These are phyloP conservation scores for Postia placenta DNA, from an alignment of 768 basidiomycete genomes.

Conservation along the genomic window DNA sequence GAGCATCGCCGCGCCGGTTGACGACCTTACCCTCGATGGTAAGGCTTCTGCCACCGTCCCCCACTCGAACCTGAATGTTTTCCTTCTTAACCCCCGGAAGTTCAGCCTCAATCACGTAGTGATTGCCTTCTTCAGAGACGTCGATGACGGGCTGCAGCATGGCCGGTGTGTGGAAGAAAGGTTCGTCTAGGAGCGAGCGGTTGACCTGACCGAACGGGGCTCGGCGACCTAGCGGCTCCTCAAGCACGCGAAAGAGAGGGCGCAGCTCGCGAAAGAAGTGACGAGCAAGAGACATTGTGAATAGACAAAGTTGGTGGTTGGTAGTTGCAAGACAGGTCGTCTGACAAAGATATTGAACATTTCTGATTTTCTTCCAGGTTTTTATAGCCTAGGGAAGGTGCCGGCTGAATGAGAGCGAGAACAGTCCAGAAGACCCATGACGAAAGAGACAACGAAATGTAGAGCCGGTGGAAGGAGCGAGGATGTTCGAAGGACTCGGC, in stretches of 20 bases:
- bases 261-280: conserved; percentile 56
- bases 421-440: conserved; percentile 1
- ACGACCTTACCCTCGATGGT: conserved; percentile 64
- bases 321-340: too few relatives aligned
- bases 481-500: too few relatives aligned
- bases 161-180: conserved; percentile 34
- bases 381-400: too few relatives aligned
- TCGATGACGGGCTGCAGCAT: conserved; percentile 55
- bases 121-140: conserved; percentile 56
- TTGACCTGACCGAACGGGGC: conserved; percentile 22
- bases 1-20: conserved; percentile 22
- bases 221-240: conserved; percentile 53
- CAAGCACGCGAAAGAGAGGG: conserved; percentile 70
- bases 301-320: too few relatives aligned
- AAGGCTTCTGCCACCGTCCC: conserved; percentile 62
- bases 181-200: conserved; percentile 41
- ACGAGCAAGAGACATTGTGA: conserved; percentile 22
- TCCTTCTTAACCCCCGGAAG: conserved; percentile 77
- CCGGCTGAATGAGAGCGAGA: not conserved
- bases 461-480: too few relatives aligned
- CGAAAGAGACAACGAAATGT: too few relatives aligned
- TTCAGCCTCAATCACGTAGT: conserved; percentile 70
- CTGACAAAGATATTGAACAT: too few relatives aligned
- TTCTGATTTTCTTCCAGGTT: too few relatives aligned
- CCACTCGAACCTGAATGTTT: conserved; percentile 63